Evolutionary conservation across 1,284 basidiomycete species (phyloP).

Genomic region (Fomitopsis schrenkii): DNA sequence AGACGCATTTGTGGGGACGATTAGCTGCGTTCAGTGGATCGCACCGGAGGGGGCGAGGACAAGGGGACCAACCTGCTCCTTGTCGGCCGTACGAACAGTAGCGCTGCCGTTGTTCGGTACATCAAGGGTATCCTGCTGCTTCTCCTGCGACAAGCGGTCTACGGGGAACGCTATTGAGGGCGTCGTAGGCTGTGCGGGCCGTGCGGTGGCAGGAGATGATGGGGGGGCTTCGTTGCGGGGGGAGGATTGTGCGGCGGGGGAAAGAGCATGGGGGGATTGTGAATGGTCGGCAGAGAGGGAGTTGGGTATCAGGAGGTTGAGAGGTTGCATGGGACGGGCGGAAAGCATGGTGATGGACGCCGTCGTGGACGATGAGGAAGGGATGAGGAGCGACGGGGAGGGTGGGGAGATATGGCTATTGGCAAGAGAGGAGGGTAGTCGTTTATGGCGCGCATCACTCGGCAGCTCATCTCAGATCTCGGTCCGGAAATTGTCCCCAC

Average conservation of each 20-base stretch:
- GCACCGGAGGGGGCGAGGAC: conserved; percentile 1
- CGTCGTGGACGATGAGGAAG: conserved; percentile 7
- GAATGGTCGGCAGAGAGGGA: conserved; percentile 10
- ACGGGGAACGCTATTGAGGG: conserved; percentile 16
- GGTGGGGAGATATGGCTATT: conserved; percentile 13
- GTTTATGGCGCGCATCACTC: conserved; percentile 12
- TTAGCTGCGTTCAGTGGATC: conserved; percentile 3
- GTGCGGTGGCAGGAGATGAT: conserved; percentile 1
- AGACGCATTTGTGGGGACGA: conserved; percentile 3
- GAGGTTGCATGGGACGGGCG: conserved; percentile 35
- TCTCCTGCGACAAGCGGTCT: background rate
- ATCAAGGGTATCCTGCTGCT: conserved; percentile 4
- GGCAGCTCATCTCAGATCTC: conserved; percentile 11
- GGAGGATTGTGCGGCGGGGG: conserved; percentile 7
- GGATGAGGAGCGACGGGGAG: conserved; percentile 11
- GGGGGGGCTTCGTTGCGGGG: conserved; percentile 1
- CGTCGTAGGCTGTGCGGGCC: conserved; percentile 12
- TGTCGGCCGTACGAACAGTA: conserved; percentile 1
- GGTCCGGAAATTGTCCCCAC: conserved; percentile 7
- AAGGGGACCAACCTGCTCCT: conserved; percentile 25
- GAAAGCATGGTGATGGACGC: conserved; percentile 36
- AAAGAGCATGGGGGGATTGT: conserved; percentile 7
- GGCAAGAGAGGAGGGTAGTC: conserved; percentile 10
- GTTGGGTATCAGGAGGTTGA: conserved; percentile 24
- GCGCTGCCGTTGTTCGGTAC: conserved; percentile 7